Base-by-base conservation (phyloP, 2,329 filamentous ascomycete species). In the Pestalotiopsis sp. region DNA sequence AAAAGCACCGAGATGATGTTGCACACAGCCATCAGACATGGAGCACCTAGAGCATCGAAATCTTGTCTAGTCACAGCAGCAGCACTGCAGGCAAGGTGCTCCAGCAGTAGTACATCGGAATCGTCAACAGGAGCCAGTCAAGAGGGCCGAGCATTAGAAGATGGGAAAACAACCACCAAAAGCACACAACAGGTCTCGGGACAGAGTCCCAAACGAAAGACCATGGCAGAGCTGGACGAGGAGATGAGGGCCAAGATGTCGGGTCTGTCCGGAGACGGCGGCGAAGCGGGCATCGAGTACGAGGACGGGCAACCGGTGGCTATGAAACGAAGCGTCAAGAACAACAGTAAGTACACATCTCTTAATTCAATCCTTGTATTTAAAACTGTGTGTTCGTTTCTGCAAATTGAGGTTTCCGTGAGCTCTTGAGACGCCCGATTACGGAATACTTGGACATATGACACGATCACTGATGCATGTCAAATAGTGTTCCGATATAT, bases 321-420 rank as follows among this genome's bases (percentile, higher is more conserved):
- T 0, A 91, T 95, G 86, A 94, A 93, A 80, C 83, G 92, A 64
- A 86, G 90, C 45, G 92, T 95, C 12, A 90, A 86, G 77, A 88
- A 91, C 66, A 94, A 94, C 45, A 52, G 45, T 52, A 3, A 52
- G 45, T 52, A 36, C 6, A 36, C 7, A 36, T 1, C 6, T 9
- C 2, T 36, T 9, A 2, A 2, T 36, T 36, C 1, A 9, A 7
- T 36, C 31, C 31, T 36, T 9, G 7, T 36, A 36, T 36, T 11
- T 9, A 27, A 27, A 27, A 27, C 1, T 27, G 27, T 27, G 27
- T 27, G 27, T 27, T 27, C 5, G 25, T 27, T 27, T 27, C 25
- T 27, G 25, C 25, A 27, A 27, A 27, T 27, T 27, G 25, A 27
- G 4, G 25, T 27, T 27, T 27, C 3, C 25, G 5, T 27, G 31